A percentile compares a stretch with the other conserved stretches of the same genome.
Evolutionary conservation across 1,139 yeast species (phyloP).

Genomic region (Candida pseudoviswanathii): DNA sequence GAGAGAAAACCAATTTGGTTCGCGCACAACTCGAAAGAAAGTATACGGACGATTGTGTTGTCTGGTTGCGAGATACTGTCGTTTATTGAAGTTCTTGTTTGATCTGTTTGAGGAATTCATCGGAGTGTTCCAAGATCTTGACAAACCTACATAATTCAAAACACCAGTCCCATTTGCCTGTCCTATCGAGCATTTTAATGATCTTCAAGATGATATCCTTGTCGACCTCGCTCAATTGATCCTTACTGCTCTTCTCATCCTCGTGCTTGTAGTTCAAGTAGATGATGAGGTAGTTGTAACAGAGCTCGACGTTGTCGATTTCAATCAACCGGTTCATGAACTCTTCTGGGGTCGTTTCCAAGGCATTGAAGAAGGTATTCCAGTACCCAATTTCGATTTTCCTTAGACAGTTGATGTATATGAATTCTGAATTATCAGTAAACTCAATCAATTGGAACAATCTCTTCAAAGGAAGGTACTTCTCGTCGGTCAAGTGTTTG

Average conservation of each 20-base stretch:
- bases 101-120: slow-evolving; percentile 27
- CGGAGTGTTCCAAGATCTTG: slow-evolving; percentile 44
- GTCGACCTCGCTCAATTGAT: slow-evolving; percentile 31
- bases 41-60: background rate
- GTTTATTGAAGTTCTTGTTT: slow-evolving; percentile 13
- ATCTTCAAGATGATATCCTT: slow-evolving; percentile 36
- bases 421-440: slow-evolving; percentile 30
- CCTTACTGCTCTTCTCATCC: slow-evolving; percentile 21
- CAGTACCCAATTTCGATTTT: slow-evolving; percentile 47
- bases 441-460: slow-evolving; percentile 34
- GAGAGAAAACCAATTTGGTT: background rate
- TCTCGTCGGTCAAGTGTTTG: slow-evolving; percentile 30
- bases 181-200: slow-evolving; percentile 33
- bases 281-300: slow-evolving; percentile 45
- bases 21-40: background rate
- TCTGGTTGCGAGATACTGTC: background rate
- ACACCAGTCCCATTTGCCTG: slow-evolving; percentile 47
- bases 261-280: slow-evolving; percentile 45
- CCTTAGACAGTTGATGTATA: slow-evolving; percentile 45
- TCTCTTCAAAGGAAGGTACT: slow-evolving; percentile 19
- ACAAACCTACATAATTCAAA: slow-evolving; percentile 49
- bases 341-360: slow-evolving; percentile 39
- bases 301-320: slow-evolving; percentile 38
- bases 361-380: slow-evolving; percentile 36
- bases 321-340: slow-evolving; percentile 42